Evolutionary conservation across 225 moss, liverwort and hornwort species (phyloP), one percentile per base, ranked within the genome.

Genomic region (Pseudisothecium myosuroides): DNA sequence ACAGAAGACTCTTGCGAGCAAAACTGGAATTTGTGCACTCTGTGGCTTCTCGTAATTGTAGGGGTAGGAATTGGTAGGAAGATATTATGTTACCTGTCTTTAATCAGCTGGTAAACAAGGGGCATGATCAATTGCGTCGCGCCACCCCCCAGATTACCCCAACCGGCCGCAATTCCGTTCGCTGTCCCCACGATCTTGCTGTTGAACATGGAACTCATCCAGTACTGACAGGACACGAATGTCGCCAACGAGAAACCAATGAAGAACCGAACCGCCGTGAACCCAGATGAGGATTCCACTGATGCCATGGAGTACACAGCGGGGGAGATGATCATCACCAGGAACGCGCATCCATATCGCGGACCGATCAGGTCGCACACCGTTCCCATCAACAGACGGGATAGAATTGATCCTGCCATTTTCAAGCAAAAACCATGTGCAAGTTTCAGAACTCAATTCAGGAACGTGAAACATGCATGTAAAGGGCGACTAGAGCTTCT

Each of bases 191-290:
- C 95, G 22, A 97, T 95, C 93, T 92, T 94, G 89, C 94, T 90
- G 89, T 91, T 96, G 87, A 97, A 97, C 94, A 97, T 93, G 87
- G 95, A 95, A 90, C 96, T 97, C 97, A 97, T 97, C 97, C 96
- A 97, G 69, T 91, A 96, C 87, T 97, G 96, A 79, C 97, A 96
- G 27, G 96, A 93, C 11, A 97, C 96, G 72, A 97, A 97, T 6
- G 97, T 97, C 47, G 96, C 97, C 74, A 97, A 87, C 29, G 94
- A 94, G 89, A 97, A 97, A 28, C 97, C 97, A 61, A 97, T 92
- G 95, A 95, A 97, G 92, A 97, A 97, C 66, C 97, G 94, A 65
- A 95, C 95, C 11, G 95, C 78, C 19, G 85, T 95, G 91, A 97
- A 97, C 31, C 96, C 96, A 14, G 83, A 5, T 1, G 87, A 63